Evolutionary conservation across 108 stramenopile genomes (phyloP).

Genomic region (Cyclotella atomus): DNA sequence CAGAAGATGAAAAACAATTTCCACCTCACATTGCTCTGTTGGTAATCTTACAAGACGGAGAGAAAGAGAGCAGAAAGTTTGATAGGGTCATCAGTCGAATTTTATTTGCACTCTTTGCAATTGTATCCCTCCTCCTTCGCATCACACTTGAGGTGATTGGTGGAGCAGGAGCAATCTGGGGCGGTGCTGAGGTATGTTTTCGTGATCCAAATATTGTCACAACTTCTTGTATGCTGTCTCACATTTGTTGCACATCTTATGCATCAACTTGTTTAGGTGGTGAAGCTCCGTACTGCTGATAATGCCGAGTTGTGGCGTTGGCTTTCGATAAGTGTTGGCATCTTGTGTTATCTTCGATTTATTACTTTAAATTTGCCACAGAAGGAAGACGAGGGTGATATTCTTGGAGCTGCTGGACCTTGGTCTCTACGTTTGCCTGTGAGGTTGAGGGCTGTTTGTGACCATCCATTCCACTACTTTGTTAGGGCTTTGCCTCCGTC

Average conservation of each 20-base stretch:
- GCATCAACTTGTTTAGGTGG: too few relatives aligned
- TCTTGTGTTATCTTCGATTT: conserved; percentile 38
- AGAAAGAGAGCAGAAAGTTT: conserved; percentile 34
- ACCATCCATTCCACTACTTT: conserved; percentile 55
- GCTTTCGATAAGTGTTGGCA: conserved; percentile 25
- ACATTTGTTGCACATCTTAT: too few relatives aligned
- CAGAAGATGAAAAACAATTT: conserved; percentile 31
- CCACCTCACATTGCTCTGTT: conserved; percentile 47
- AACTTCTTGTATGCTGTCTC: too few relatives aligned
- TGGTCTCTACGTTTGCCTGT: conserved; percentile 37
- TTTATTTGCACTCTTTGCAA: conserved; percentile 29
- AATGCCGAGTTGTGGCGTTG: conserved; percentile 43
- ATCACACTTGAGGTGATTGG: conserved; percentile 43
- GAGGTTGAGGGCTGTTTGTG: conserved; percentile 37
- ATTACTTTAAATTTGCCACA: conserved; percentile 33
- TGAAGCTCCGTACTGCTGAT: conserved; percentile 18
- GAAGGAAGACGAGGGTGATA: conserved; percentile 47
- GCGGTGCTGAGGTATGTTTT: conserved; percentile 41
- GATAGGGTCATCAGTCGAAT: conserved; percentile 30
- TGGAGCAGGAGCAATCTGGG: conserved; percentile 49
- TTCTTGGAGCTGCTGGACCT: conserved; percentile 43
- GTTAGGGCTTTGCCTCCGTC: conserved; percentile 39
- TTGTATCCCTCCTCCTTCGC: conserved; percentile 32
- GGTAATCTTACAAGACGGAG: conserved; percentile 46
- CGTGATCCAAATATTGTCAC: too few relatives aligned